Base-by-base conservation (phyloP, 2,329 filamentous ascomycete species). In the Diaporthe citriasiana region DNA sequence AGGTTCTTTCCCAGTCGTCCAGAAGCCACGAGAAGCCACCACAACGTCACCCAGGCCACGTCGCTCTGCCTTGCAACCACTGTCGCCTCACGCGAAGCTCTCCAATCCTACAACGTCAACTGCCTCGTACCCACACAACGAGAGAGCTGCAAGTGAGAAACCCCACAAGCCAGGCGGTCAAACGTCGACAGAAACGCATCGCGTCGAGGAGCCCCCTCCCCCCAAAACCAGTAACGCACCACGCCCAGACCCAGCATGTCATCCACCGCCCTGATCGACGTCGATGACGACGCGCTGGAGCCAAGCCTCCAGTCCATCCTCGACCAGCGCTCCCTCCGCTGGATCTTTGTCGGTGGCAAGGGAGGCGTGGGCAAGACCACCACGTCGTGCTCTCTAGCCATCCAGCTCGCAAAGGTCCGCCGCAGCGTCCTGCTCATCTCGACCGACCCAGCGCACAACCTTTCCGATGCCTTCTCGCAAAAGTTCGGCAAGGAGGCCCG, bases 401-500 rank as follows among this genome's bases (percentile, higher is more conserved):
- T 99, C 82, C 97, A 99, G 86, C 94, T 99, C 77, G 95, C 97
- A 80, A 95, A 93, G 85, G 95, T 95, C 79, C 95, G 97, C 85
- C 96, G 96, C 85, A 97, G 94, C 76, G 97, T 99, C 76, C 91
- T 99, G 74, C 93, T 99, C 83, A 99, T 99, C 86, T 98, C 95
- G 51, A 99, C 97, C 80, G 97, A 99, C 84, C 97, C 97, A 70
- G 97, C 97, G 70, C 97, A 99, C 89, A 99, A 99, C 86, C 89
- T 99, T 77, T 97, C 94, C 79, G 97, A 99, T 86, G 97, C 97
- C 75, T 99, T 99, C 85, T 95, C 94, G 78, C 96, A 99, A 85
- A 99, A 99, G 87, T 99, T 99, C 81, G 97, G 97, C 87, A 99
- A 99, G 88, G 97, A 99, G 85, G 97, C 97, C 71, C 92, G 95